Evolutionary conservation across 805 yeast genomes (phyloP).

Genomic region (Barnettozyma californica): DNA sequence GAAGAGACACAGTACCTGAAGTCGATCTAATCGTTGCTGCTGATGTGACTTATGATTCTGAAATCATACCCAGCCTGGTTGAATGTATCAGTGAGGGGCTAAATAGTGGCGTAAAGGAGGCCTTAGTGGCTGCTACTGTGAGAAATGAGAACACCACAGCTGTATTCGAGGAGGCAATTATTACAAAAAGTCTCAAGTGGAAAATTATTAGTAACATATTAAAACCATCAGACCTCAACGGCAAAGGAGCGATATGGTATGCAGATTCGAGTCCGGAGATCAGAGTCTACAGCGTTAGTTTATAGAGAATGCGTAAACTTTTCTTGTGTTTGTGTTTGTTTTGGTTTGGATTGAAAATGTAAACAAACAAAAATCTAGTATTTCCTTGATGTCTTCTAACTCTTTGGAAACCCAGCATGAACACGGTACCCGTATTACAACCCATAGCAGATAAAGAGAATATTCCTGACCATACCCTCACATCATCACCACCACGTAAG

Average conservation of each 20-base stretch:
- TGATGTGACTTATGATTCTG: slow-evolving; percentile 80
- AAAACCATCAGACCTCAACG: slow-evolving; percentile 22
- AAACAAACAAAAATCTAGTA: not conserved
- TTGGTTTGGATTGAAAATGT: not conserved
- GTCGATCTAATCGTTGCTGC: slow-evolving; percentile 67
- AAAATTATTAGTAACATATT: slow-evolving; percentile 10
- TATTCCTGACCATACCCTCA: not conserved
- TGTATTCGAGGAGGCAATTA: slow-evolving; percentile 36
- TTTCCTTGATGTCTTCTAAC: not conserved
- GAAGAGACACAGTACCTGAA: slow-evolving; percentile 37
- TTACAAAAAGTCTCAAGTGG: slow-evolving; percentile 16
- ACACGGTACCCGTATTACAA: not conserved
- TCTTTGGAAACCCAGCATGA: not conserved
- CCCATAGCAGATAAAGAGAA: slow-evolving; percentile 1
- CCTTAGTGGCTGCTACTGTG: slow-evolving; percentile 67
- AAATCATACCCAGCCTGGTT: slow-evolving; percentile 51
- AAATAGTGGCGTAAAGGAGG: slow-evolving; percentile 20
- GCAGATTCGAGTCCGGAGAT: slow-evolving; percentile 16
- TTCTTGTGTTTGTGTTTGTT: not conserved
- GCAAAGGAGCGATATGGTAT: slow-evolving; percentile 19
- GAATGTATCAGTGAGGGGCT: slow-evolving; percentile 33
- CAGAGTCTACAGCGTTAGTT: slow-evolving; percentile 11
- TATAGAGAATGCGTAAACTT: not conserved
- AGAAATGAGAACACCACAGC: slow-evolving; percentile 52
- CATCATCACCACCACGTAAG: not conserved